Evolutionary conservation across 2,329 filamentous ascomycete species (phyloP).

Genomic region (Ophiostoma triangulosporum): DNA sequence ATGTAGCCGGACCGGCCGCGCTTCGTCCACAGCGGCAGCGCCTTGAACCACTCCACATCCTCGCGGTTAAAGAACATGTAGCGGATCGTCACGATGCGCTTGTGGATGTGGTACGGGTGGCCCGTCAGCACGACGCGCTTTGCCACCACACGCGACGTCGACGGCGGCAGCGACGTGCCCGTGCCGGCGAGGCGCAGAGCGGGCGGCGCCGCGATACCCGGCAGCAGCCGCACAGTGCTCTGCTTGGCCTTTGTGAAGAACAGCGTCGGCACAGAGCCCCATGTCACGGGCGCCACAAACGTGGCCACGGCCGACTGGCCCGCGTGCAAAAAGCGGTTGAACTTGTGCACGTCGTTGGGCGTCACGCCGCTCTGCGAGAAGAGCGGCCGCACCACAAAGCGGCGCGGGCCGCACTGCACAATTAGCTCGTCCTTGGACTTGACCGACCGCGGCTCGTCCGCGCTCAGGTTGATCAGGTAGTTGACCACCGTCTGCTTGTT

Average conservation of each 20-base stretch:
- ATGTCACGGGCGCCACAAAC: conserved; percentile 81
- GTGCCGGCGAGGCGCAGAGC: conserved; percentile 66
- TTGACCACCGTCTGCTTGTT: conserved; percentile 88
- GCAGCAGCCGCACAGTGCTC: conserved; percentile 21
- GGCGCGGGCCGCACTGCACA: conserved; percentile 77
- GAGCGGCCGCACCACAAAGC: conserved; percentile 77
- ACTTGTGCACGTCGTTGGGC: conserved; percentile 95
- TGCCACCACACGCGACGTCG: conserved; percentile 66
- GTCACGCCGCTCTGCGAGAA: conserved; percentile 85
- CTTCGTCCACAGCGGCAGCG: conserved; percentile 85
- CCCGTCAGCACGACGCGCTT: conserved; percentile 91
- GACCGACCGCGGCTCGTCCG: conserved; percentile 60
- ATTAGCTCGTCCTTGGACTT: conserved; percentile 89
- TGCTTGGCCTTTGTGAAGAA: conserved; percentile 53
- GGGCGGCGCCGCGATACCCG: conserved; percentile 21
- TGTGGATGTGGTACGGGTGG: conserved; percentile 98
- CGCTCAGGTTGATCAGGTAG: conserved; percentile 74
- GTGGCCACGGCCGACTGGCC: conserved; percentile 80
- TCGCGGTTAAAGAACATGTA: conserved; percentile 99
- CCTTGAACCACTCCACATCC: conserved; percentile 96
- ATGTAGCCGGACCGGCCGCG: conserved; percentile 78
- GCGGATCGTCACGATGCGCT: conserved; percentile 86
- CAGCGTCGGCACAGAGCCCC: conserved; percentile 81
- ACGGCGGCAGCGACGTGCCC: conserved; percentile 73
- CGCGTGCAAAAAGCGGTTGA: conserved; percentile 79